Percentiles rank a stretch among this genome's conserved stretches.
Conservation (phyloP, 225 moss, liverwort and hornwort genomes). For the Physcomitrium patens region DNA sequence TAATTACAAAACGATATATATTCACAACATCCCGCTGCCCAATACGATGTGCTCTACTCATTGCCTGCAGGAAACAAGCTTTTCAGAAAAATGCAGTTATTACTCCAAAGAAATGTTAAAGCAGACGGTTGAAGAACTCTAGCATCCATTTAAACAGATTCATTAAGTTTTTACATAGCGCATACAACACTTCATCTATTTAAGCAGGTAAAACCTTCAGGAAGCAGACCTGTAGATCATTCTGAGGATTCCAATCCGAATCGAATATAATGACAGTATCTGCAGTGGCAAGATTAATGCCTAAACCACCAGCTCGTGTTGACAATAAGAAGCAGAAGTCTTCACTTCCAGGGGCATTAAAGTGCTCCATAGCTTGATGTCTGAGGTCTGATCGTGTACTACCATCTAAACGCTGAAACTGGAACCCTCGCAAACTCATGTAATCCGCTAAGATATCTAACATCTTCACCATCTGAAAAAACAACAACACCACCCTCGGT, state of each 20-base stretch:
- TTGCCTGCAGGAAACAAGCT: slow-evolving; percentile 69
- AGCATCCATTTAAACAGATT: neutral
- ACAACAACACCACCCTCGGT: neutral
- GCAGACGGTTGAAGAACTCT: slow-evolving; percentile 7
- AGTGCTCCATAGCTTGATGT: slow-evolving; percentile 99
- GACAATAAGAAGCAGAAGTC: slow-evolving; percentile 98
- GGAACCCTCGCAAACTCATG: slow-evolving; percentile 92
- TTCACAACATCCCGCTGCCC: slow-evolving; percentile 99
- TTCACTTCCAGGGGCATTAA: slow-evolving; percentile 98
- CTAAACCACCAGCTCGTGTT: slow-evolving; percentile 96
- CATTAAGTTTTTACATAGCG: slow-evolving; percentile 4
- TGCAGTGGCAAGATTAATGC: slow-evolving; percentile 97
- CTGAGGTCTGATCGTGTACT: slow-evolving; percentile 98
- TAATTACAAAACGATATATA: slow-evolving; percentile 99
- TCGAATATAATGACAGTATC: slow-evolving; percentile 99
- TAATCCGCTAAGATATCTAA: slow-evolving; percentile 96
- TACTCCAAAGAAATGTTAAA: slow-evolving; percentile 13
- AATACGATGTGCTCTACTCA: slow-evolving; percentile 99
- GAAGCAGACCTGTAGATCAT: slow-evolving; percentile 87
- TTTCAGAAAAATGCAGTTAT: slow-evolving; percentile 28
- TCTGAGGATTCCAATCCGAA: slow-evolving; percentile 99
- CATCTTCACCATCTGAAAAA: slow-evolving; percentile 97
- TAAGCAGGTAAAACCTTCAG: neutral
- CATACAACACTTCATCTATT: slow-evolving; percentile 19
- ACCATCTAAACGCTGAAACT: slow-evolving; percentile 95